Evolutionary conservation across 805 yeast genomes (phyloP), one percentile per base, ranked within the genome.

Genomic region (Candida tallmaniae): DNA sequence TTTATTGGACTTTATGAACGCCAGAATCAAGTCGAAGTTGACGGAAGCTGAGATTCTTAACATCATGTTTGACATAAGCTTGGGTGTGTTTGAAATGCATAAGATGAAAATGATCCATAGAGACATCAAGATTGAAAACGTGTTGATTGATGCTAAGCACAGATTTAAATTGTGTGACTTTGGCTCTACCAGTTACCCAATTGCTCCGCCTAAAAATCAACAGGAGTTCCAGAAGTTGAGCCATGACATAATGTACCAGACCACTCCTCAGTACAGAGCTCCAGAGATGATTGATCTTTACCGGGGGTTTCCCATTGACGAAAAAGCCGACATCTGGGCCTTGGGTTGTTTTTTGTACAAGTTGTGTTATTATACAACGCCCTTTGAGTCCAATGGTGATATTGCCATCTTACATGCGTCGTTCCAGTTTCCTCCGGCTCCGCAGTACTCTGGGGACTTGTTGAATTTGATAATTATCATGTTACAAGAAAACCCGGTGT

Each of bases 311-410:
- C 93, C 96, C 2, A 83, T 90, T 26, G 93, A 90, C 58, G 94
- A 89, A 50, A 87, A 87, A 58, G 73, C 90, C 6, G 98, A 90
- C 60, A 84, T 90, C 31, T 90, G 98, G 98, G 98, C 98, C 0
- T 63, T 90, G 31, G 98, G 98, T 8, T 81, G 93, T 21, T 85
- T 93, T 42, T 67, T 93, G 32, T 90, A 85, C 67, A 90, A 90
- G 54, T 66, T 90, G 41, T 82, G 96, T 60, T 90, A 83, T 61
- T 90, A 86, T 58, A 89, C 83, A 1, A 90, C 98, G 1, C 98
- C 98, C 2, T 90, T 93, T 57, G 98, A 90, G 59, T 80, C 83
- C 27, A 86, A 87, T 25, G 81, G 80, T 8, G 95, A 86, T 45
- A 70, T 86, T 48, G 95, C 95, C 4, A 85, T 90, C 27, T 62